phyloP scores from a whole-genome alignment of 192 early-diverging fungal species.

The Funneliformis geosporum region DNA sequence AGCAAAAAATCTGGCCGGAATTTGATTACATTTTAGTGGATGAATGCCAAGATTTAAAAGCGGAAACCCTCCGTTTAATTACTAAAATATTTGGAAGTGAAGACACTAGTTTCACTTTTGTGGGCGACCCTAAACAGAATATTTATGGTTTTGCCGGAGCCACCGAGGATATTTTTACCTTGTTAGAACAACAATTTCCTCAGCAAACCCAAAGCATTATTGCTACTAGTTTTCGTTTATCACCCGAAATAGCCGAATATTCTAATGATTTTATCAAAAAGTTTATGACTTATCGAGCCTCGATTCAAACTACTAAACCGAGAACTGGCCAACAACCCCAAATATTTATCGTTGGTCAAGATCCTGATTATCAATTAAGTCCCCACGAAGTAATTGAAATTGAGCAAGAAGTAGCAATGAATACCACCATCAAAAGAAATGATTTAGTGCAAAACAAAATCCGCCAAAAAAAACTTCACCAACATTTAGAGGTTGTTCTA shows the following conservation, averaged over 20 bases:
- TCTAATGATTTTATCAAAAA: neutral
- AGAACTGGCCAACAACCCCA: neutral
- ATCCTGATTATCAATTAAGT: neutral
- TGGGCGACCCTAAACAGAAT: conserved; percentile 15
- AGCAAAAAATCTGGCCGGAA: neutral
- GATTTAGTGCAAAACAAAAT: neutral
- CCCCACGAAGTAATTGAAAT: neutral
- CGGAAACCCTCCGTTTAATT: neutral
- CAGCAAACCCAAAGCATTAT: neutral
- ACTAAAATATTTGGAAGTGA: neutral
- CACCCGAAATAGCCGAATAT: neutral
- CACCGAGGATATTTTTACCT: neutral
- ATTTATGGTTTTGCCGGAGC: conserved; percentile 5
- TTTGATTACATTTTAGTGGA: conserved; percentile 28
- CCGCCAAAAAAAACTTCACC: neutral
- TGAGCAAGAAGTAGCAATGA: neutral
- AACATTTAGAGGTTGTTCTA: neutral
- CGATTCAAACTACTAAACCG: neutral
- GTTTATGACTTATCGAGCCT: neutral
- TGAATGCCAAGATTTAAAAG: conserved; percentile 22
- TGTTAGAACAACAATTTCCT: neutral
- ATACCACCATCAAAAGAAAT: neutral
- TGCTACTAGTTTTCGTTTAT: neutral
- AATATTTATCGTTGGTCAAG: neutral
- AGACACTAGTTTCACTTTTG: neutral